Base-by-base conservation (phyloP, 2,329 filamentous ascomycete species). In the Mycogone perniciosa region DNA sequence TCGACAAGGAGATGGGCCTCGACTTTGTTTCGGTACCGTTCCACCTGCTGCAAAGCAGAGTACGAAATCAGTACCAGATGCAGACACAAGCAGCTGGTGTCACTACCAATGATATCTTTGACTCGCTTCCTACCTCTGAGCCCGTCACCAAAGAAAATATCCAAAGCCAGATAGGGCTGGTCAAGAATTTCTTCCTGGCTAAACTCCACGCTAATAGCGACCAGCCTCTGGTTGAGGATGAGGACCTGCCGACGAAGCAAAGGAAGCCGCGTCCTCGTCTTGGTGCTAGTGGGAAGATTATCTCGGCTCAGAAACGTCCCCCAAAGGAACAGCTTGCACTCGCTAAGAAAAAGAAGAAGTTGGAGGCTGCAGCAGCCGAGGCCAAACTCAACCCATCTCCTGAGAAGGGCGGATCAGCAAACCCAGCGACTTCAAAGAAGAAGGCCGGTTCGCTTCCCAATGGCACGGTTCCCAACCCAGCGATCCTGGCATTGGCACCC, bases 161-260 rank as follows among this genome's bases (percentile, higher is more conserved):
- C 47, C 76, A 85, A 46, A 77, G 80, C 41, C 85, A 97, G 64
- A 89, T 97, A 58, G 91, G 90, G 4, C 78, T 99, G 50, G 84
- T 95, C 52, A 88, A 88, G 68, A 86, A 89, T 62, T 99, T 95
- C 78, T 96, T 97, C 74, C 82, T 89, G 53, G 84, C 84, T 60
- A 96, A 95, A 69, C 74, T 99, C 52, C 88, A 89, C 61, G 86
- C 88, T 50, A 93, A 91, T 66, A 81, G 81, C 65, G 69, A 92
- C 62, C 81, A 90, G 65, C 84, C 89, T 40, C 77, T 99, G 57
- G 75, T 95, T 47, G 93, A 99, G 72, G 93, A 99, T 70, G 89
- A 97, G 64, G 92, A 99, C 59, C 74, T 99, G 27, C 93, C 95
- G 11, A 81, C 85, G 50, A 99, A 99, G 71, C 93, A 99, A 71